Conservation (phyloP, 2,329 filamentous ascomycete genomes). For the Sporothrix globosa region DNA sequence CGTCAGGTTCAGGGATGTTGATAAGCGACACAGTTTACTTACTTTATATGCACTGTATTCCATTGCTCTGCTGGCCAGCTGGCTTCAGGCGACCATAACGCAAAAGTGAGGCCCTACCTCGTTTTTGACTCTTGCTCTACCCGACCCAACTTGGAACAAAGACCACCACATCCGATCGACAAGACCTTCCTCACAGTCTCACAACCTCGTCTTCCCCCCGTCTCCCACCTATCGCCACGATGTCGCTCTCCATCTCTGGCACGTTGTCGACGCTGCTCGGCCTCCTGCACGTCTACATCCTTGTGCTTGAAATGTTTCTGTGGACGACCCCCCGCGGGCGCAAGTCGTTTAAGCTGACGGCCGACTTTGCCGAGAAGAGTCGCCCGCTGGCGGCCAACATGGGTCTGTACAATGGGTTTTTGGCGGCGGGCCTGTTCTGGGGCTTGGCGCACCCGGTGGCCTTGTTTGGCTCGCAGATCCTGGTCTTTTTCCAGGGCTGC, state of each 20-base stretch:
- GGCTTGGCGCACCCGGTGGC: conserved; percentile 50
- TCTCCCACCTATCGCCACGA: conserved; percentile 6
- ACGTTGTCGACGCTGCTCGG: conserved; percentile 47
- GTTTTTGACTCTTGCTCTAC: no score
- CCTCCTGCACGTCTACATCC: conserved; percentile 53
- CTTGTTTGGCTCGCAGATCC: conserved; percentile 49
- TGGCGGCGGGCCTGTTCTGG: conserved; percentile 55
- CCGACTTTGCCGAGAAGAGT: conserved; percentile 53
- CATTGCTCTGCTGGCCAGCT: no score
- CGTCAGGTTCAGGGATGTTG: no score
- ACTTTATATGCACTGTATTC: no score
- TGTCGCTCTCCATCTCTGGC: conserved; percentile 32
- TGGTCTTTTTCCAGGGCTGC: conserved; percentile 53
- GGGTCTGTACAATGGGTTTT: conserved; percentile 58
- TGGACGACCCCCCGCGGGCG: conserved; percentile 53
- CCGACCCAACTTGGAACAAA: no score
- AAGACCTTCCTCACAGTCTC: no score
- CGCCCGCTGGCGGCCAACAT: conserved; percentile 54
- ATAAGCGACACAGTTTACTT: no score
- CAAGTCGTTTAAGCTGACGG: conserved; percentile 49
- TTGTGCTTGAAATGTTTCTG: conserved; percentile 55
- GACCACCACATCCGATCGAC: no score
- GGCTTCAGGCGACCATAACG: no score
- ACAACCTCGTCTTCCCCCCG: no score
- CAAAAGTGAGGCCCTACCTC: no score